Conservation (phyloP, 768 basidiomycete species). For the Panaeolus papilionaceus region DNA sequence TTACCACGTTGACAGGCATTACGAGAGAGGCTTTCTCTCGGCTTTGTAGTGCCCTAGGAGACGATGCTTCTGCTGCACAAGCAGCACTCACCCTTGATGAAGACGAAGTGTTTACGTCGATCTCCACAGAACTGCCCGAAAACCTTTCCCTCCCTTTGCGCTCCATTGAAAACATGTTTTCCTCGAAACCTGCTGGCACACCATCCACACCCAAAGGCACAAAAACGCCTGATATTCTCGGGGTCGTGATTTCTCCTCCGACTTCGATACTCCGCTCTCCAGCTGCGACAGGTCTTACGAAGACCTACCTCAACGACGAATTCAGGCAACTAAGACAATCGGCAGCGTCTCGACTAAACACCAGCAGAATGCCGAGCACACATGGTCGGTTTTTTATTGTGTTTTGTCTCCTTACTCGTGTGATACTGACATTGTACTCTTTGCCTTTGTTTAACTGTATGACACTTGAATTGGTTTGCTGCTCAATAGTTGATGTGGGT, state of each 20-base stretch:
- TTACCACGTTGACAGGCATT: constrained; percentile 56
- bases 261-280: constrained; percentile 74
- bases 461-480: constrained; percentile 9
- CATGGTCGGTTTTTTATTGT: constrained; percentile 55
- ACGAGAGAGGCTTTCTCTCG: constrained; percentile 49
- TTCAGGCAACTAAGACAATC: constrained; percentile 77
- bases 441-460: constrained; percentile 7
- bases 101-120: constrained; percentile 40
- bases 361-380: constrained; percentile 85
- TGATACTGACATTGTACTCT: background rate
- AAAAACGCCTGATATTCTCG: constrained; percentile 63
- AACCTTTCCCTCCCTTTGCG: constrained; percentile 51
- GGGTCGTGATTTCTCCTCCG: constrained; percentile 73
- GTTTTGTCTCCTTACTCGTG: background rate
- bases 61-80: constrained; percentile 30
- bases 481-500: constrained; percentile 47
- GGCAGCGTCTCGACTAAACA: constrained; percentile 77
- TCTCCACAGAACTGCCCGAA: constrained; percentile 40
- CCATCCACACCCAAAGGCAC: constrained; percentile 64
- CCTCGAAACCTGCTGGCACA: constrained; percentile 35
- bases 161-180: constrained; percentile 55
- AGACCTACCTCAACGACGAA: constrained; percentile 82
- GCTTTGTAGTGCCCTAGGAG: constrained; percentile 31
- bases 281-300: constrained; percentile 78
- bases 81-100: constrained; percentile 45